Evolutionary conservation across 1,284 basidiomycete genomes (phyloP).

Genomic region (Tylopilus microsporus): DNA sequence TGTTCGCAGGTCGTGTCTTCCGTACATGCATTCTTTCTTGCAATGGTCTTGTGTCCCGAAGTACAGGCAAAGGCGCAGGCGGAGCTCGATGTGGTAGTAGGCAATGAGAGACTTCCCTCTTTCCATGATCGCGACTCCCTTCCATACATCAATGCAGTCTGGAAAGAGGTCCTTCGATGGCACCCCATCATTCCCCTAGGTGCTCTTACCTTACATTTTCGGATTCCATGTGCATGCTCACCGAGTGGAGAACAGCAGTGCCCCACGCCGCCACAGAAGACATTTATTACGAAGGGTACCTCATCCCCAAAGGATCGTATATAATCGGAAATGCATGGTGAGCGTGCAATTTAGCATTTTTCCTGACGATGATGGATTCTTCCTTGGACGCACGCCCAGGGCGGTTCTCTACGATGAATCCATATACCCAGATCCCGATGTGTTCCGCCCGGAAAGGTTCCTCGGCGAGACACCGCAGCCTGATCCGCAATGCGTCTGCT

Average conservation of each 20-base stretch:
- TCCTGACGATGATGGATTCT: neutral
- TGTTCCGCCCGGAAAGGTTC: constrained; percentile 26
- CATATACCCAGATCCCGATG: constrained; percentile 19
- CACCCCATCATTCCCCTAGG: constrained; percentile 15
- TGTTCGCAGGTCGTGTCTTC: constrained; percentile 34
- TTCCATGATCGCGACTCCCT: constrained; percentile 19
- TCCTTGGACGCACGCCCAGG: constrained; percentile 6
- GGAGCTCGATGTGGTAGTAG: constrained; percentile 25
- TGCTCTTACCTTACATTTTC: neutral
- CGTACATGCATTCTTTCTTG: constrained; percentile 30
- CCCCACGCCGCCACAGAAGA: constrained; percentile 37
- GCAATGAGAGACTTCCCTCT: constrained; percentile 18
- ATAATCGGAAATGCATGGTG: constrained; percentile 26
- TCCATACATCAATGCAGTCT: constrained; percentile 25
- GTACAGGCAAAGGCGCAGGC: constrained; percentile 22
- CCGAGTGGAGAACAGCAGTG: constrained; percentile 26
- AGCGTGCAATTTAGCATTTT: neutral
- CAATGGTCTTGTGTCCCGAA: constrained; percentile 25
- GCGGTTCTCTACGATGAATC: constrained; percentile 14
- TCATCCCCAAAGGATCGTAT: constrained; percentile 38
- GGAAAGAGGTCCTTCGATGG: constrained; percentile 27
- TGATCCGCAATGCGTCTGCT: constrained; percentile 16
- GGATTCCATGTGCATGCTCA: constrained; percentile 17
- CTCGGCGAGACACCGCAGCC: constrained; percentile 17
- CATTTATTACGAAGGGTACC: constrained; percentile 30